Conservation (phyloP, 495 filamentous ascomycete species). For the Viridothelium virens region DNA sequence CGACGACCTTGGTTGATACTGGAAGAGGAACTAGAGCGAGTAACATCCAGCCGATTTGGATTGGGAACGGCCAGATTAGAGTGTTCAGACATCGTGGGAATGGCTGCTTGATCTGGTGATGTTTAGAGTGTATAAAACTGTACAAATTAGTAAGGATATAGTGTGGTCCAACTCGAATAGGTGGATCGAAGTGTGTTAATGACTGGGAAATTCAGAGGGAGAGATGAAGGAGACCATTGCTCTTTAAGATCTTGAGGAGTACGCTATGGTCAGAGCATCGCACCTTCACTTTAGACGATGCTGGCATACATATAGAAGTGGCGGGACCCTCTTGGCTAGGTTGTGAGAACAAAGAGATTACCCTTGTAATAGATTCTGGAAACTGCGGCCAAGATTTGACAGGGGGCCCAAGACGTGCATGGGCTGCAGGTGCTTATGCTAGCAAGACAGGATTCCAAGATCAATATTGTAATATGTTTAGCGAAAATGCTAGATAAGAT, state of each 20-base stretch:
- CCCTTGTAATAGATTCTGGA: background rate
- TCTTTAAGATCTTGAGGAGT: background rate
- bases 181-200: background rate
- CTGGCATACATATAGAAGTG: too few species aligned
- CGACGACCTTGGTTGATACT: background rate
- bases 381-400: background rate
- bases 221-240: background rate
- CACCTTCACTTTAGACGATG: background rate
- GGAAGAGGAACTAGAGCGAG: background rate
- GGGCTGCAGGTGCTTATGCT: too few species aligned
- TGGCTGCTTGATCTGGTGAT: background rate
- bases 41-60: background rate
- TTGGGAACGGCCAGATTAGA: background rate
- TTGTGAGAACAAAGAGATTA: background rate
- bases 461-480: background rate
- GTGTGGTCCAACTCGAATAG: background rate
- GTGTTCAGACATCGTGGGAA: background rate
- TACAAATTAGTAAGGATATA: background rate
- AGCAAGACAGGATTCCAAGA: background rate
- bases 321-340: background rate
- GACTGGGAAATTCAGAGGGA: background rate
- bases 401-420: too few species aligned
- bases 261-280: background rate
- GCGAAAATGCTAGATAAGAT: slow-evolving; percentile 10
- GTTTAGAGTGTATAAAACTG: background rate